phyloP scores from a whole-genome alignment of 768 basidiomycete species.

The Leccinum variicolor region DNA sequence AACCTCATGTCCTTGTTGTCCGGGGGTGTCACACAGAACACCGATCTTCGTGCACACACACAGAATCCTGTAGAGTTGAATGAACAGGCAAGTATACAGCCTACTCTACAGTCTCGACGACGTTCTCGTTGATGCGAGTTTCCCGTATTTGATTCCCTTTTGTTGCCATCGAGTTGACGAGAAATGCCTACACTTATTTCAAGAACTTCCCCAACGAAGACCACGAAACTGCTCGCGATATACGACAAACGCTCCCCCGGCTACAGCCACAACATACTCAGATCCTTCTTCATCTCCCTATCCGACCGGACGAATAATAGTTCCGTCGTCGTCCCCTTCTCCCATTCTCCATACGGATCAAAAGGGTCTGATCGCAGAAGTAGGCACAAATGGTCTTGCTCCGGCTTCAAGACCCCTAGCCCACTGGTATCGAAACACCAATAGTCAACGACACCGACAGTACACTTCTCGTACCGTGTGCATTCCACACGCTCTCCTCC shows the following conservation, averaged over 20 bases:
- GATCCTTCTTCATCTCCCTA: conserved; percentile 13
- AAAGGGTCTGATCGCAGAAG: conserved; percentile 27
- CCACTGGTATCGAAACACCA: conserved; percentile 32
- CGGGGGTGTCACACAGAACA: background rate
- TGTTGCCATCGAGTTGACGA: background rate
- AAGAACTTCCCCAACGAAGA: background rate
- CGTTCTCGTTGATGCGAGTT: background rate
- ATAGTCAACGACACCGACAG: conserved; percentile 28
- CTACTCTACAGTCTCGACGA: background rate
- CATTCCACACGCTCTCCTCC: conserved; percentile 10
- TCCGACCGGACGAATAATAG: conserved; percentile 23
- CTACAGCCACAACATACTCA: conserved; percentile 26
- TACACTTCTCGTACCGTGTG: conserved; percentile 17
- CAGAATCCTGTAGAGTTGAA: background rate
- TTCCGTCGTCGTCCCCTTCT: conserved; percentile 27
- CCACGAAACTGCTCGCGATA: background rate
- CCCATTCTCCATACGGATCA: conserved; percentile 26
- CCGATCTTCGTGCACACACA: background rate
- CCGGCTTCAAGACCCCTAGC: conserved; percentile 17
- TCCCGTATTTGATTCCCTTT: background rate
- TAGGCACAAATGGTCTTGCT: conserved; percentile 29
- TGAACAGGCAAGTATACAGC: background rate
- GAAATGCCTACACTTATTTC: background rate
- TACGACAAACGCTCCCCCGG: too few species aligned
- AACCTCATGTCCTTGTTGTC: background rate